Evolutionary conservation across 176 grass and related monocot genomes (phyloP).

Genomic region (Bothriochloa decipiens): DNA sequence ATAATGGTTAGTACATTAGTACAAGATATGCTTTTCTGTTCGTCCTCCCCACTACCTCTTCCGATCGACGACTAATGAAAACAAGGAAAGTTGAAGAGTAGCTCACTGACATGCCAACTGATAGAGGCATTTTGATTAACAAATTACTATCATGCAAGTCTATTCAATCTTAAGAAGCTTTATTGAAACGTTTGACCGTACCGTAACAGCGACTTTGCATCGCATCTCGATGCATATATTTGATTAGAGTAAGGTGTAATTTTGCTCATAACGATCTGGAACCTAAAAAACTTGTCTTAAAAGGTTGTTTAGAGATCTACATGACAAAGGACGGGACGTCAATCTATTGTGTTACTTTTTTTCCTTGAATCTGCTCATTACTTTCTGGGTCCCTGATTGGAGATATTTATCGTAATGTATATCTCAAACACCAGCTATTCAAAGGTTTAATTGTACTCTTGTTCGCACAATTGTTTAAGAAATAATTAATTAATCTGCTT

Average conservation of each 20-base stretch:
- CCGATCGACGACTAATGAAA: neutral
- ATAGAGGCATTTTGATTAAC: conserved; percentile 6
- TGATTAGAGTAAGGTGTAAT: conserved; percentile 6
- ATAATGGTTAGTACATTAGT: no score
- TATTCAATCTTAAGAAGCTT: neutral
- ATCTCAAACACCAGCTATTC: neutral
- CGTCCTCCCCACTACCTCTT: neutral
- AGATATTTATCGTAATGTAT: neutral
- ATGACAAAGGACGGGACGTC: neutral
- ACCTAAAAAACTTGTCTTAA: neutral
- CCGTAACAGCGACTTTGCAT: neutral
- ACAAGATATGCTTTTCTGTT: conserved; percentile 32
- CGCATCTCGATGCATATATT: conserved; percentile 5
- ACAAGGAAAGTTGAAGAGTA: neutral
- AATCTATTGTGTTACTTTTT: neutral
- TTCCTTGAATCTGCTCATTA: neutral
- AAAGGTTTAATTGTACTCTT: neutral
- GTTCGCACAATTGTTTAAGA: neutral
- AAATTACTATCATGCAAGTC: neutral
- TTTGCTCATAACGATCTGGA: neutral
- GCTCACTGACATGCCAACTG: neutral
- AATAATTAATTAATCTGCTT: neutral
- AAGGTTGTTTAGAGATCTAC: neutral
- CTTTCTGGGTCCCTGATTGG: neutral
- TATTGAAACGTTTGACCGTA: conserved; percentile 17